A percentile compares a stretch with the other conserved stretches of the same genome.
Conservation (phyloP, 2,329 filamentous ascomycete genomes). For the Xylaria sp. region DNA sequence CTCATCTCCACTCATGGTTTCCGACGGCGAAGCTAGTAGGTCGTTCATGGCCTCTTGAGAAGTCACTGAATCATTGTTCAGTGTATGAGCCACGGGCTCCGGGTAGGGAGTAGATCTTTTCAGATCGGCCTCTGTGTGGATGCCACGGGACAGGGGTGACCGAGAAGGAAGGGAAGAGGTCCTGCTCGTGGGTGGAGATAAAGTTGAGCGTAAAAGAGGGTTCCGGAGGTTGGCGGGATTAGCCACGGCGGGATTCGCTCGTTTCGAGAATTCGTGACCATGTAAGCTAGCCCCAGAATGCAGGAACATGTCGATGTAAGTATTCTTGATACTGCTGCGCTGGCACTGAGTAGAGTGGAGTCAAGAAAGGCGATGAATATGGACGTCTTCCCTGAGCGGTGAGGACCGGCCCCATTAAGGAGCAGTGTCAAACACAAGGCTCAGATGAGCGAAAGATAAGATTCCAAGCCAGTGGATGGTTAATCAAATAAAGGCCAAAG, state of each 20-base stretch:
- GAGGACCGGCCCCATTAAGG: conserved; percentile 14
- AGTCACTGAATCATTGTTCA: conserved; percentile 36
- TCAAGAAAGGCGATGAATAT: conserved; percentile 12
- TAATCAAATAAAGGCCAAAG: not conserved
- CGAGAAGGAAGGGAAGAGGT: conserved; percentile 39
- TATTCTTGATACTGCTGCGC: conserved; percentile 34
- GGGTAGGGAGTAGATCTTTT: conserved; percentile 35
- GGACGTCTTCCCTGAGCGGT: conserved; percentile 17
- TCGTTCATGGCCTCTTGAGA: conserved; percentile 45
- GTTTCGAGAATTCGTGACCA: conserved; percentile 66
- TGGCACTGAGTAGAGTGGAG: conserved; percentile 4
- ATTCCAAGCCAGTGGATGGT: conserved; percentile 17
- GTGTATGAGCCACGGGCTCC: conserved; percentile 30
- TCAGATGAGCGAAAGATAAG: not conserved
- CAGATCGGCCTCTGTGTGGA: conserved; percentile 27
- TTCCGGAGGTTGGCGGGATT: conserved; percentile 44
- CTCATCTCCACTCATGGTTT: conserved; percentile 61
- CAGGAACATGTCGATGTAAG: conserved; percentile 61
- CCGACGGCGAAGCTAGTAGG: conserved; percentile 35
- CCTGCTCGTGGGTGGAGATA: conserved; percentile 43
- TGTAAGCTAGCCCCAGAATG: conserved; percentile 69
- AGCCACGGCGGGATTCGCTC: conserved; percentile 50
- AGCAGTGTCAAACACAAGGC: conserved; percentile 6
- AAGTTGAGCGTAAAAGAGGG: conserved; percentile 45
- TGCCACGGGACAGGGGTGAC: conserved; percentile 33